Evolutionary conservation across 257 asterid species (phyloP).

Genomic region (Mentha longifolia): DNA sequence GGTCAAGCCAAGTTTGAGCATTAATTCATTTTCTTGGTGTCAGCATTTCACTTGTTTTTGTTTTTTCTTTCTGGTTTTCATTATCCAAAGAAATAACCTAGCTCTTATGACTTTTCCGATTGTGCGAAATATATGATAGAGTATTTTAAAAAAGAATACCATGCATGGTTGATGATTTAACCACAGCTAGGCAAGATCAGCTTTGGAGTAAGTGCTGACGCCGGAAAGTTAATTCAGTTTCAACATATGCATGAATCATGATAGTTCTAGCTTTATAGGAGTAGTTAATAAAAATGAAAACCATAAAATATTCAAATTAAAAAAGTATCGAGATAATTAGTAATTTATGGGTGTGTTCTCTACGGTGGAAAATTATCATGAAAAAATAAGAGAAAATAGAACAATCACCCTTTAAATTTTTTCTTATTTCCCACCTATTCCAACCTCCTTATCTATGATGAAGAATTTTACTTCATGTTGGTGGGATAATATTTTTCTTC

Average conservation of each 20-base stretch:
- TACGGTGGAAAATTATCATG: too few relatives aligned
- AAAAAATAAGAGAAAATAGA: too few relatives aligned
- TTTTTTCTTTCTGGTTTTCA: too few relatives aligned
- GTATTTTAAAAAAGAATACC: too few relatives aligned
- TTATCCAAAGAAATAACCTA: not conserved
- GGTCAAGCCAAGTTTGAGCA: conserved; percentile 9
- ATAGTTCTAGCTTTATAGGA: not conserved
- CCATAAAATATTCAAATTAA: not conserved
- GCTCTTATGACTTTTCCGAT: not conserved
- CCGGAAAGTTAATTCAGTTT: not conserved
- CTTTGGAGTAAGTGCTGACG: not conserved
- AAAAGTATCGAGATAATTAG: not conserved
- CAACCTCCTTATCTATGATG: too few relatives aligned
- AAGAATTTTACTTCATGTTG: too few relatives aligned
- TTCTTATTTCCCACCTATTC: too few relatives aligned
- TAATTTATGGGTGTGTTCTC: too few relatives aligned
- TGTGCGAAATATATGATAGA: too few relatives aligned
- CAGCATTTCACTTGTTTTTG: conserved; percentile 15
- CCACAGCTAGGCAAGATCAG: not conserved
- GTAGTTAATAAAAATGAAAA: not conserved
- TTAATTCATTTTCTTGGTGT: not conserved
- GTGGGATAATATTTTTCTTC: too few relatives aligned
- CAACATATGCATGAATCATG: not conserved
- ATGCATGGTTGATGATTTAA: not conserved
- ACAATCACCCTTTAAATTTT: too few relatives aligned